Evolutionary conservation across 2,329 filamentous ascomycete species (phyloP).

Genomic region (Beauveria scarabaeidicola): DNA sequence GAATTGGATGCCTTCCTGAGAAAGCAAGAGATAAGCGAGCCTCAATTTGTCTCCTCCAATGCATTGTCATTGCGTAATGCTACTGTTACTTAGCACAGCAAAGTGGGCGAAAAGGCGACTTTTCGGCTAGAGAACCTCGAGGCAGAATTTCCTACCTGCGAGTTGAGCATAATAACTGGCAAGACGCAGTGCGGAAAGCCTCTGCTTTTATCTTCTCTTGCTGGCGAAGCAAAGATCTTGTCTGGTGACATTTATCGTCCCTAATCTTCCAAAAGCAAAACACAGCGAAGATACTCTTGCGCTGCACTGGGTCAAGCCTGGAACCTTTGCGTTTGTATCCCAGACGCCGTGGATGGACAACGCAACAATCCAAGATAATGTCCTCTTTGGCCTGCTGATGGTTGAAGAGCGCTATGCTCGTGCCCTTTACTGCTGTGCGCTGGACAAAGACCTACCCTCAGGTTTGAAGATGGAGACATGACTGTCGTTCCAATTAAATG

Average conservation of each 20-base stretch:
- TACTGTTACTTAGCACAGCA: neutral
- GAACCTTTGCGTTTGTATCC: conserved; percentile 23
- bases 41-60: neutral
- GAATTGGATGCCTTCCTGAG: conserved; percentile 10
- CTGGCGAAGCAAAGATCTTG: conserved; percentile 9
- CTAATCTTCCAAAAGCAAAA: neutral
- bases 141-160: conserved; percentile 6
- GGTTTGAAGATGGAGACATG: conserved; percentile 59
- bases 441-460: conserved; percentile 63
- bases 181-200: conserved; percentile 12
- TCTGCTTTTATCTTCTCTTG: conserved; percentile 6
- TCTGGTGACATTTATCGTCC: conserved; percentile 9
- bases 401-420: neutral
- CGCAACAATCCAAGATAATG: conserved; percentile 62
- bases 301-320: neutral
- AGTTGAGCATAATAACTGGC: conserved; percentile 11
- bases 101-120: neutral
- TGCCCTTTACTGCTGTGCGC: conserved; percentile 44
- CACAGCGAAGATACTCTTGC: neutral
- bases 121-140: conserved; percentile 7
- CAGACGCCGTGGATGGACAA: conserved; percentile 76
- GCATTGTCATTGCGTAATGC: neutral
- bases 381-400: conserved; percentile 60
- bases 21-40: neutral
- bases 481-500: conserved; percentile 44